These are phyloP conservation scores for Lineolata rhizophorae DNA, from an alignment of 495 filamentous ascomycete genomes.

Conservation along the genomic window DNA sequence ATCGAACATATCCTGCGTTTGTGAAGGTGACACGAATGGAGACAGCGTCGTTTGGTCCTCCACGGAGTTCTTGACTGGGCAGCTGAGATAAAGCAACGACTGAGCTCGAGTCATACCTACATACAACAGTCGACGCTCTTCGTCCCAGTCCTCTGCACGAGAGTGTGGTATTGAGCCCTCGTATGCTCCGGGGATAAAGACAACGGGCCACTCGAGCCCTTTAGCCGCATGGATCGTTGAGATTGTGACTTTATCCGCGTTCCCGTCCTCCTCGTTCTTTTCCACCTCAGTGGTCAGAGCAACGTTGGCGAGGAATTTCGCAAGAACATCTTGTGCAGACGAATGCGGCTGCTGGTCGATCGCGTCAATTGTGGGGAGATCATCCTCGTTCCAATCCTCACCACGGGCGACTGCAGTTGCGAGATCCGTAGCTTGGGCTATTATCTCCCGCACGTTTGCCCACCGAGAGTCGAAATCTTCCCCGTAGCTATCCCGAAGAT, in stretches of 20 bases:
- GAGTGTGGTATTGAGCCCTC: conserved; percentile 86
- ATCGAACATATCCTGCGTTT: conserved; percentile 22
- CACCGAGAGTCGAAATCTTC: conserved; percentile 59
- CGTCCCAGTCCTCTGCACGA: conserved; percentile 72
- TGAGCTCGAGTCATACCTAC: conserved; percentile 97
- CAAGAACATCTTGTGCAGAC: conserved; percentile 40
- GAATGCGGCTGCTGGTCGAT: conserved; percentile 34
- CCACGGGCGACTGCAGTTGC: conserved; percentile 28
- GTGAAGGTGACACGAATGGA: conserved; percentile 31
- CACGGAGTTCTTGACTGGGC: conserved; percentile 41
- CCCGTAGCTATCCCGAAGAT: conserved; percentile 45
- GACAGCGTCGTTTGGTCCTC: conserved; percentile 41
- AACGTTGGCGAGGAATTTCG: conserved; percentile 75
- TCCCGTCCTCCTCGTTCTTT: conserved; percentile 32
- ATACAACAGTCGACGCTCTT: conserved; percentile 80
- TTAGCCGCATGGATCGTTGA: conserved; percentile 96
- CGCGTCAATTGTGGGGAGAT: conserved; percentile 61
- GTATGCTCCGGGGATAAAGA: conserved; percentile 84
- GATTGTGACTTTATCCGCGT: conserved; percentile 47
- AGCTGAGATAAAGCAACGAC: conserved; percentile 75
- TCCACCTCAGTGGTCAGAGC: conserved; percentile 56
- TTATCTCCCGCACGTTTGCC: conserved; percentile 81
- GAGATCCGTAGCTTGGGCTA: conserved; percentile 57
- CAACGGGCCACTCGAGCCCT: conserved; percentile 90
- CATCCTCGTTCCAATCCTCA: conserved; percentile 31